Percentiles rank a stretch among this genome's conserved stretches.
These are phyloP conservation scores for Eutypa lata DNA, from an alignment of 2,329 filamentous ascomycete species.

Conservation along the genomic window DNA sequence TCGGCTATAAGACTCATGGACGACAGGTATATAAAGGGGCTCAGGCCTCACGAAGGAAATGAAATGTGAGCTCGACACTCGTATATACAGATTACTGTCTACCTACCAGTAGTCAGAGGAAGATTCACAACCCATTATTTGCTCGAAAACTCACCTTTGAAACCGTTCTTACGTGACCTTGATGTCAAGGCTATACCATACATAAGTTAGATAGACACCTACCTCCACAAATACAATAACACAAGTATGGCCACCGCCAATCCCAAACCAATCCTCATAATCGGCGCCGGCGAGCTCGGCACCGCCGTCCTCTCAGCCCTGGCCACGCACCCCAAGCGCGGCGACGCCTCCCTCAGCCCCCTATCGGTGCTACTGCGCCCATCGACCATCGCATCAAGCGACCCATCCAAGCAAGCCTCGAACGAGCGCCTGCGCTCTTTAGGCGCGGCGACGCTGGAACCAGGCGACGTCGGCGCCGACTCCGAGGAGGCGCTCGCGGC, in stretches of 20 bases:
- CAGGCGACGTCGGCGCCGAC: conserved; percentile 37
- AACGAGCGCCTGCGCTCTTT: conserved; percentile 33
- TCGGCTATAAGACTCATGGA: too few species aligned
- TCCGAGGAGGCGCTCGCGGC: conserved; percentile 34
- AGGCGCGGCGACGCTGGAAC: conserved; percentile 36
- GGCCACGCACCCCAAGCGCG: conserved; percentile 38
- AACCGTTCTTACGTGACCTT: too few species aligned
- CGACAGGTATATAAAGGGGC: too few species aligned
- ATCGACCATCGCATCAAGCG: conserved; percentile 37
- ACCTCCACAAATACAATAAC: background rate
- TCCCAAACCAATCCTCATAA: conserved; percentile 46
- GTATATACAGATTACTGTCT: too few species aligned
- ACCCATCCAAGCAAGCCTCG: conserved; percentile 33
- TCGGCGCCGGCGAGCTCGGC: conserved; percentile 67
- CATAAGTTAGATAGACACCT: too few species aligned
- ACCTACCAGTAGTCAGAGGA: too few species aligned
- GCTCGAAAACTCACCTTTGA: too few species aligned
- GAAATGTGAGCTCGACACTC: too few species aligned
- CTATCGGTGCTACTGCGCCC: conserved; percentile 54
- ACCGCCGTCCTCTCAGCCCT: conserved; percentile 52
- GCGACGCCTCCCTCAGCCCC: conserved; percentile 24
- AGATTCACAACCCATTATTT: too few species aligned
- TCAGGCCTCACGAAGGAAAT: too few species aligned
- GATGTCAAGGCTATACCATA: too few species aligned
- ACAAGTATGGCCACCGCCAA: background rate